These are phyloP conservation scores for Aquilaria sinensis DNA, from an alignment of 345 rosid species.

Conservation along the genomic window DNA sequence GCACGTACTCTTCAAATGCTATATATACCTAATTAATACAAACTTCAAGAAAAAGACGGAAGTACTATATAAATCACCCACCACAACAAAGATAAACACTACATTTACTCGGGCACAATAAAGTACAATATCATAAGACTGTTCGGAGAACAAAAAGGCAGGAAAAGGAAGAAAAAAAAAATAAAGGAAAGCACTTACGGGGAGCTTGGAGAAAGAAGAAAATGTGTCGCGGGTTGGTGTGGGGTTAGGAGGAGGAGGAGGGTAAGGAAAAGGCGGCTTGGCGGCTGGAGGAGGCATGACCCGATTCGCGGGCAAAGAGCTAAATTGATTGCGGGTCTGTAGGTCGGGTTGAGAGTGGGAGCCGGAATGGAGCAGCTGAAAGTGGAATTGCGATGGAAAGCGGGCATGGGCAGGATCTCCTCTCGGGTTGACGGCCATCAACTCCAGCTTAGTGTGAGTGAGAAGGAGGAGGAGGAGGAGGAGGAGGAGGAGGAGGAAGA, in stretches of 20 bases:
- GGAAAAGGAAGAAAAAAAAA: not conserved
- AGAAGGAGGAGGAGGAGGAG: not conserved
- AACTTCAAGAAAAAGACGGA: not conserved
- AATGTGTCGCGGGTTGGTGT: constrained; percentile 21
- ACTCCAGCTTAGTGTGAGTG: constrained; percentile 3
- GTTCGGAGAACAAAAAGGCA: no score
- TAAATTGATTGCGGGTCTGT: constrained; percentile 14
- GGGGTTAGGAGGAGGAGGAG: constrained; percentile 12
- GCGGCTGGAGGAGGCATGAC: constrained; percentile 9
- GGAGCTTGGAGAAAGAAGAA: constrained; percentile 28
- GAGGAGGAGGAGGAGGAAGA: constrained; percentile 3
- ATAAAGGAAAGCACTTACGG: constrained; percentile 20
- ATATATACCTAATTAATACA: not conserved
- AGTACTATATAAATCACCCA: not conserved
- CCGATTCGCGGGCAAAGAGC: constrained; percentile 18
- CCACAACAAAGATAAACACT: not conserved
- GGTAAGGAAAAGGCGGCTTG: constrained; percentile 3
- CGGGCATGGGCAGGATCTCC: constrained; percentile 33
- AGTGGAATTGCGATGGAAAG: constrained; percentile 35
- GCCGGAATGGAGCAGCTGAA: constrained; percentile 29
- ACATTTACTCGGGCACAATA: no score
- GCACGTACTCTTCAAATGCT: no score
- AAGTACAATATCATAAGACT: no score
- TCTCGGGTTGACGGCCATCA: constrained; percentile 39
- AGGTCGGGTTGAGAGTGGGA: constrained; percentile 16